Base-by-base conservation (phyloP, 148 eudicot species). In the Linanthus parryae region DNA sequence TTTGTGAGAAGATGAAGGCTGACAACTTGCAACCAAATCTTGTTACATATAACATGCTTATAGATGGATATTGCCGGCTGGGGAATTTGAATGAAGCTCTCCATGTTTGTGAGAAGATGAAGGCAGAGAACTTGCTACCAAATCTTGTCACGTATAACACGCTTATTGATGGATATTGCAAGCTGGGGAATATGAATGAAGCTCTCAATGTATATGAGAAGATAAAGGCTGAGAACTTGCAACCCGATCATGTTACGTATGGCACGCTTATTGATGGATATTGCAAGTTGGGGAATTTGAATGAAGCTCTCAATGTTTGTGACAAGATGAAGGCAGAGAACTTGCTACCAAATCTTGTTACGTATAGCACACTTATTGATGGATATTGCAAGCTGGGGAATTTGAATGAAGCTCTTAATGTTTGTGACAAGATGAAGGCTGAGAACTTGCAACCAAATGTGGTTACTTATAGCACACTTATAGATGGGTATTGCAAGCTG, bases 231-330 rank as follows among this genome's bases (percentile, higher is more conserved):
- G 59, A 70, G 48, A 83, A 78, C 52, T 87, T 87, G 75, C 54
- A 63, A 38, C 83, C 99, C 8, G 96, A 92, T 76, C 75, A 75
- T 59, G 50, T 73, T 51, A 72, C 83, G 49, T 92, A 87, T 53
- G 83, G 96, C 29, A 78, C 99, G 62, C 30, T 92, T 11, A 84
- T 92, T 48, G 83, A 96, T 61, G 96, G 96, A 47, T 70, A 87
- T 52, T 92, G 99, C 73, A 87, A 82, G 63, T 76, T 73, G 22
- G 59, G 76, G 20, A 87, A 60, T 45, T 65, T 87, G 56, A 83
- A 77, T 48, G 94, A 79, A 57, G 99, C 99, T 53, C 72, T 52
- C n/a, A 55, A 40, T 65, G 28, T 77, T 50, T 29, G 73, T 74
- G 61, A 41, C 54, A 64, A 69, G 52, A 83, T 92, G 94, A 63